Percentiles rank a stretch among this genome's conserved stretches.
These are phyloP conservation scores for Gossypium mustelinum DNA, from an alignment of 345 rosid species.

Conservation along the genomic window DNA sequence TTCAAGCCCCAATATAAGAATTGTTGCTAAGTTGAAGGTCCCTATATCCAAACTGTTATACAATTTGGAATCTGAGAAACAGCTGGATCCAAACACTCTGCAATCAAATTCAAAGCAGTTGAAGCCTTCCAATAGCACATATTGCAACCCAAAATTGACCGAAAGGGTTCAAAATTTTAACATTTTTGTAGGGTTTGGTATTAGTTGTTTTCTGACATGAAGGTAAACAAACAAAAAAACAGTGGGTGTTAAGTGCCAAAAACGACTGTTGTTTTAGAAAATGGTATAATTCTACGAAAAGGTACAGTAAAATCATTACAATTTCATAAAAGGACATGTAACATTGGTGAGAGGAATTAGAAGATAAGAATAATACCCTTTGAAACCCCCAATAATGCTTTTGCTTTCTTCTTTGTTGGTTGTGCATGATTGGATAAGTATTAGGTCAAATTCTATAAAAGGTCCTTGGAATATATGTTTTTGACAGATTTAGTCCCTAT, in stretches of 20 bases:
- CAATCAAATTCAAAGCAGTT: neutral
- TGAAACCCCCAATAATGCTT: neutral
- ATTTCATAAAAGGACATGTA: neutral
- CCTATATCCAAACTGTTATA: neutral
- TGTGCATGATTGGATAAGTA: neutral
- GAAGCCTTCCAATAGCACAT: neutral
- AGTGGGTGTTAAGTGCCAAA: neutral
- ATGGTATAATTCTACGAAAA: neutral
- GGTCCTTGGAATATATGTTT: too few species aligned
- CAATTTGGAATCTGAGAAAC: neutral
- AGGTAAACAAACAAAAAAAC: neutral
- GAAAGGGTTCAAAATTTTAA: neutral
- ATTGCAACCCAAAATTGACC: conserved; percentile 3
- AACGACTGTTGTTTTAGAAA: neutral
- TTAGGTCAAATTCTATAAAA: too few species aligned
- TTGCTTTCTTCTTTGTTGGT: neutral
- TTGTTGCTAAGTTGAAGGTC: neutral
- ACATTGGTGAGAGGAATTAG: neutral
- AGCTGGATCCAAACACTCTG: conserved; percentile 24
- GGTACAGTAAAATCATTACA: neutral
- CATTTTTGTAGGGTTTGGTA: neutral
- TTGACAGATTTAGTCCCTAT: too few species aligned
- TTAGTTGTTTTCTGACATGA: neutral
- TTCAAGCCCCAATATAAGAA: too few species aligned
- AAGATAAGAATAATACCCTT: neutral